These are phyloP conservation scores for Antitrichia curtipendula DNA, from an alignment of 225 moss, liverwort and hornwort genomes.

Conservation along the genomic window DNA sequence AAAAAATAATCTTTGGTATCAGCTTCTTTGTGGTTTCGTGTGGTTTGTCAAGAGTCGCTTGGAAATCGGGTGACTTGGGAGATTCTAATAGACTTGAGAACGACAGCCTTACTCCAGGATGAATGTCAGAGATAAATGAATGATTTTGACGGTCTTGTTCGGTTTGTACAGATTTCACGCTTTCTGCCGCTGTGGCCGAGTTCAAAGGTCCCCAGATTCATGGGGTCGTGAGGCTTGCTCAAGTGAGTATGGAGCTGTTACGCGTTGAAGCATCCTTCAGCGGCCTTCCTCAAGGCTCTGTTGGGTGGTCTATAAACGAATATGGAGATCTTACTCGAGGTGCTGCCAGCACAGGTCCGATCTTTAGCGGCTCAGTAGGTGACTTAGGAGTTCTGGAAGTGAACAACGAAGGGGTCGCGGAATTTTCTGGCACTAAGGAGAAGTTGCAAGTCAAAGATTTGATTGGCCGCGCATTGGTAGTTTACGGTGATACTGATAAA, in stretches of 20 bases:
- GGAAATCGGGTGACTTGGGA: conserved; percentile 21
- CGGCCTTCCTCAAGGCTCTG: conserved; percentile 65
- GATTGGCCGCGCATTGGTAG: conserved; percentile 78
- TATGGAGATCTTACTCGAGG: conserved; percentile 85
- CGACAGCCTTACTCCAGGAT: background rate
- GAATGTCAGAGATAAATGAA: background rate
- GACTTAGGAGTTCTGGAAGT: conserved; percentile 73
- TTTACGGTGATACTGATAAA: conserved; percentile 61
- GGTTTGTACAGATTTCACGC: conserved; percentile 46
- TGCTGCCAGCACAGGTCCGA: conserved; percentile 78
- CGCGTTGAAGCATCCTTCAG: conserved; percentile 79
- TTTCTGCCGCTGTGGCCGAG: conserved; percentile 94
- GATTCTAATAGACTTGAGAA: conserved; percentile 12
- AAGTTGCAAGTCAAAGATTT: conserved; percentile 64
- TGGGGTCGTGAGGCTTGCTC: conserved; percentile 85
- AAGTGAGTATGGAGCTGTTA: conserved; percentile 70
- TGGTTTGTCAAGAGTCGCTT: conserved; percentile 23
- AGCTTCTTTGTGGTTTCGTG: background rate
- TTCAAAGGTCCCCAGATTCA: conserved; percentile 91
- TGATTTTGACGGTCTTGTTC: background rate
- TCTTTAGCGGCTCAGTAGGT: conserved; percentile 49
- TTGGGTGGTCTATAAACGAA: conserved; percentile 87
- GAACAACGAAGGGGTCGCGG: conserved; percentile 38
- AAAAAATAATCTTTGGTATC: conserved; percentile 16
- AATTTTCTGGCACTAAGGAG: conserved; percentile 43